Conservation (phyloP, 2,329 filamentous ascomycete species). For the Cylindrodendrum hubeiense region DNA sequence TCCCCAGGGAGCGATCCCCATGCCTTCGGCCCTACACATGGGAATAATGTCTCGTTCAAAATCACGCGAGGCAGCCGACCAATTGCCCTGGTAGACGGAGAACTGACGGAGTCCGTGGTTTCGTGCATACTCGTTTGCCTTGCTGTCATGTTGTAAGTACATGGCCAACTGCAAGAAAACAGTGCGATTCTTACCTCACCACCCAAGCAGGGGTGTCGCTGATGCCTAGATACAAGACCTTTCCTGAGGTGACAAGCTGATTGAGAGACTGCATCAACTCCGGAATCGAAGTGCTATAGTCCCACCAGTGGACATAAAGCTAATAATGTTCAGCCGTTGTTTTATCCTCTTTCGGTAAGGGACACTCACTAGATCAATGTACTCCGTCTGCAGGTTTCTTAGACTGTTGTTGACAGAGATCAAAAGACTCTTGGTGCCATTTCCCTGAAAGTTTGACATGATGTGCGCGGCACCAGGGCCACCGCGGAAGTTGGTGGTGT, state of each 20-base stretch:
- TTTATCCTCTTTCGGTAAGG: neutral
- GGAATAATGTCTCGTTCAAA: slow-evolving; percentile 59
- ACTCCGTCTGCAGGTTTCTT: slow-evolving; percentile 73
- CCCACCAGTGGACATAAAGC: slow-evolving; percentile 76
- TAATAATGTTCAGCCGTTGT: slow-evolving; percentile 33
- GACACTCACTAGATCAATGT: slow-evolving; percentile 71
- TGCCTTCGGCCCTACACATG: slow-evolving; percentile 57
- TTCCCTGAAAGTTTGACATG: slow-evolving; percentile 67
- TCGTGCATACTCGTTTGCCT: slow-evolving; percentile 77
- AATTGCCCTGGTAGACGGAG: slow-evolving; percentile 61
- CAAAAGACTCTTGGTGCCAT: slow-evolving; percentile 72
- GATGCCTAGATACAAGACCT: slow-evolving; percentile 75
- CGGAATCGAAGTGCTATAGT: slow-evolving; percentile 73
- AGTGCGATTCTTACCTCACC: slow-evolving; percentile 55
- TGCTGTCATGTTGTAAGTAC: slow-evolving; percentile 50
- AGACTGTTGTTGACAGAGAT: slow-evolving; percentile 68
- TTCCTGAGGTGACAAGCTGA: slow-evolving; percentile 68
- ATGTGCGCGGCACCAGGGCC: slow-evolving; percentile 56
- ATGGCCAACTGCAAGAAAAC: neutral
- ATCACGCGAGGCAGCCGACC: slow-evolving; percentile 55
- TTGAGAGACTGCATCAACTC: slow-evolving; percentile 79
- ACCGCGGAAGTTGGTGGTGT: slow-evolving; percentile 68
- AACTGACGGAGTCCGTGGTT: slow-evolving; percentile 78
- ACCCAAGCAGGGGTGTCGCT: slow-evolving; percentile 79
- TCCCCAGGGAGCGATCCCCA: slow-evolving; percentile 72